These are phyloP conservation scores for Trichoderma sp. DNA, from an alignment of 2,329 filamentous ascomycete species.

Conservation along the genomic window DNA sequence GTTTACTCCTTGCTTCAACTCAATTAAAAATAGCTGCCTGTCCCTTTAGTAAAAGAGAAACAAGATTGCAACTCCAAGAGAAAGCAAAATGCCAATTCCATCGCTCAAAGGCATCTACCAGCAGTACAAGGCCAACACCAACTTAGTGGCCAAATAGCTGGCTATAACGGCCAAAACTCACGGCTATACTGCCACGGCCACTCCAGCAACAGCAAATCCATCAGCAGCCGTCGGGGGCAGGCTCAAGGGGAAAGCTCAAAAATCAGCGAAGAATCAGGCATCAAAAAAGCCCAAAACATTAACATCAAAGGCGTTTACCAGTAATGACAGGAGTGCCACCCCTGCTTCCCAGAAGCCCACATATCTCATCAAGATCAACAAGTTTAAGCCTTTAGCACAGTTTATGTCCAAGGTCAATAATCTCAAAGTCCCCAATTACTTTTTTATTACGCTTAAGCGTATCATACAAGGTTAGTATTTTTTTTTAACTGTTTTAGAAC, in stretches of 20 bases:
- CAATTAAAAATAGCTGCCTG: too few species aligned
- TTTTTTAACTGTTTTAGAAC: neutral
- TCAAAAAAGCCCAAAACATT: neutral
- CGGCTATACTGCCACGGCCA: neutral
- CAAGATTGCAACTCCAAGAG: too few species aligned
- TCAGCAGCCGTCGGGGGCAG: neutral
- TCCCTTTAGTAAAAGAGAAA: too few species aligned
- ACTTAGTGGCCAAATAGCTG: neutral
- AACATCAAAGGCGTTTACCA: too few species aligned
- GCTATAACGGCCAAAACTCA: neutral
- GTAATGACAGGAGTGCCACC: neutral
- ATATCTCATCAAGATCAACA: constrained; percentile 1
- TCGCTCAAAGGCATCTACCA: constrained; percentile 4
- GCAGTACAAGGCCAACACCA: constrained; percentile 2
- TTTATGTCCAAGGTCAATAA: neutral
- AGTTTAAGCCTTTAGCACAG: neutral
- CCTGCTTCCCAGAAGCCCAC: neutral
- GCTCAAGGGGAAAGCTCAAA: constrained; percentile 4
- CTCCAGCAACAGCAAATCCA: too few species aligned
- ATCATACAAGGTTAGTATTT: neutral
- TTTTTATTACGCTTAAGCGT: neutral
- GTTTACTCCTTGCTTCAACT: too few species aligned
- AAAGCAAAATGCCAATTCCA: neutral
- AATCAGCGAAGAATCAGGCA: neutral
- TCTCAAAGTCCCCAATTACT: neutral